Evolutionary conservation across 164 flowering plant species (phyloP), one percentile per base, ranked within the genome.

Genomic region (Dillenia turbinata): DNA sequence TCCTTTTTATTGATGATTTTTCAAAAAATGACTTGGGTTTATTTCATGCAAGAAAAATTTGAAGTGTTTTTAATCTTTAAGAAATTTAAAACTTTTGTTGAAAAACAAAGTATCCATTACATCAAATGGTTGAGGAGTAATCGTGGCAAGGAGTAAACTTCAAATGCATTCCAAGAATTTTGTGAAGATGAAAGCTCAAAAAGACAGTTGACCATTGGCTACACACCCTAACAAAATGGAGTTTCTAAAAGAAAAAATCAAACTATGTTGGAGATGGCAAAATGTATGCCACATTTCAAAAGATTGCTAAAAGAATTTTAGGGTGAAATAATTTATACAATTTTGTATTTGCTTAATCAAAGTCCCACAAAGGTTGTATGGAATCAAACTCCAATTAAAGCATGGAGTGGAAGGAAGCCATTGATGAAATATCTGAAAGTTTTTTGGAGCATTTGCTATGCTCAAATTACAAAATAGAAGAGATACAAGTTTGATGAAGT

Each of bases 1-100:
- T 57, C 15, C 12, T 47, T 9, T 40, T 57, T 13, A 57, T 57
- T 57, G 47, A 57, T n/a, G 60, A 57, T n/a, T 44, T 57, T 5
- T 40, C 15, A n/a, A 2, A 33, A 48, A 16, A 57, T 40, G 16
- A 40, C 47, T 1, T 57, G 60, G 60, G 3, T 57, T 8, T 57
- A 57, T 9, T 33, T 57, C 47, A 12, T 57, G 47, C 7, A 44
- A 19, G 15, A 57, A 8, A 57, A 40, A 44, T 57, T 48, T n/a
- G 33, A 17, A 12, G 62, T 50, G 12, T 59, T 14, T 59, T 12
- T 1, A 8, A 14, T 17, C 2, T 59, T 59, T 33, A 59, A 46
- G 17, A 14, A 7, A 9, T 59, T 44, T 11, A 59, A 59, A 46
- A 15, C 19, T 11, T n/a, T 9, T 10, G 47, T 57, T 57, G 60